Conservation (phyloP, 2,329 filamentous ascomycete species). For the Hymenoscyphus infarciens region DNA sequence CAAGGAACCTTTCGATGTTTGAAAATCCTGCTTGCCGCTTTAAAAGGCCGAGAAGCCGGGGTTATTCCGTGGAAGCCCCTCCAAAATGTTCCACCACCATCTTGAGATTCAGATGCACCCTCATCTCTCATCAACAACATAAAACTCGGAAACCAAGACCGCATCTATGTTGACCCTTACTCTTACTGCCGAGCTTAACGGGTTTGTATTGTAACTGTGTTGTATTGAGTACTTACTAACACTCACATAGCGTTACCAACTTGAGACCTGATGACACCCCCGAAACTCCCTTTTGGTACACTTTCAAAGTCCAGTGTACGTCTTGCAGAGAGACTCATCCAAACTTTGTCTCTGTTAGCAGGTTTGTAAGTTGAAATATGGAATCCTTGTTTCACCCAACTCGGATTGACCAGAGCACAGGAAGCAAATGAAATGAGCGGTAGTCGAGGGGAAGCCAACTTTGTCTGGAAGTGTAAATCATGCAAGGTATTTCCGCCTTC, state of each 20-base stretch:
- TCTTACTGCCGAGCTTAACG: slow-evolving; percentile 65
- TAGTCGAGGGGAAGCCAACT: slow-evolving; percentile 93
- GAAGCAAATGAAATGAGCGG: slow-evolving; percentile 88
- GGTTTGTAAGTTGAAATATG: slow-evolving; percentile 59
- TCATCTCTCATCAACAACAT: slow-evolving; percentile 1
- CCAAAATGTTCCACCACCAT: slow-evolving; percentile 1
- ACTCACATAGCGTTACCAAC: slow-evolving; percentile 70
- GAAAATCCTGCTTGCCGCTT: slow-evolving; percentile 10
- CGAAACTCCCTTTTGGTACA: slow-evolving; percentile 89
- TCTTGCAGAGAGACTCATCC: slow-evolving; percentile 88
- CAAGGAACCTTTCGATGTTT: background rate
- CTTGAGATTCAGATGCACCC: background rate
- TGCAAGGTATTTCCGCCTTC: slow-evolving; percentile 66
- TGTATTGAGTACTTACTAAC: background rate
- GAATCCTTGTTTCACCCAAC: background rate
- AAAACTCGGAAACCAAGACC: background rate
- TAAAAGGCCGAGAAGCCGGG: background rate
- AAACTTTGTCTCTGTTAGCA: slow-evolving; percentile 81
- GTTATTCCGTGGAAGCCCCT: background rate
- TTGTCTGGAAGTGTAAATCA: slow-evolving; percentile 99
- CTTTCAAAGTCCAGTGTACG: slow-evolving; percentile 97
- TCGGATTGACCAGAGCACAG: slow-evolving; percentile 43
- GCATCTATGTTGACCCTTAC: slow-evolving; percentile 58
- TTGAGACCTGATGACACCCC: slow-evolving; percentile 79
- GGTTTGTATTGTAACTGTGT: slow-evolving; percentile 45